Conservation (phyloP, 225 moss, liverwort and hornwort species). For the Straminergon stramineum region DNA sequence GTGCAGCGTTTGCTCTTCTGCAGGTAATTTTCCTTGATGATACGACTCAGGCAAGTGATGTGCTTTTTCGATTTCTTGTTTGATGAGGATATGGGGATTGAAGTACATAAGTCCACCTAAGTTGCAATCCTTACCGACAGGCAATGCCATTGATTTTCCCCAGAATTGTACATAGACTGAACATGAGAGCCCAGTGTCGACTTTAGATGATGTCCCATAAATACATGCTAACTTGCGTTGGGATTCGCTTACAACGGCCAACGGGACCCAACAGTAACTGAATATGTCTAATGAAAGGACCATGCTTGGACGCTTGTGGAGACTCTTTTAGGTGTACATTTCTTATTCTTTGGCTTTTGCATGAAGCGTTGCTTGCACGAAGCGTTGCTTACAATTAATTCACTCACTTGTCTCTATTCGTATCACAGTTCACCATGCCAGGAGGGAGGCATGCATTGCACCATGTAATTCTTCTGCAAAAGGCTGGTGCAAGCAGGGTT, state of each 20-base stretch:
- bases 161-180: not conserved
- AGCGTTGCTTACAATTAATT: not conserved
- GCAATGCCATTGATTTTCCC: not conserved
- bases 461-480: slow-evolving; percentile 75
- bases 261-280: not conserved
- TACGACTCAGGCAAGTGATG: not conserved
- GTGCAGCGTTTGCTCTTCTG: slow-evolving; percentile 90
- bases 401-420: not conserved
- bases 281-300: not conserved
- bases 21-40: slow-evolving; percentile 37
- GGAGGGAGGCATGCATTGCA: slow-evolving; percentile 91
- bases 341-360: not conserved
- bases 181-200: not conserved
- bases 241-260: not conserved
- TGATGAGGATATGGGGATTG: not conserved
- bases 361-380: not conserved
- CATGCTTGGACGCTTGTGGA: not conserved
- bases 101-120: not conserved
- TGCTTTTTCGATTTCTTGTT: not conserved
- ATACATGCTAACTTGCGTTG: not conserved
- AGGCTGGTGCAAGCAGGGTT: slow-evolving; percentile 38
- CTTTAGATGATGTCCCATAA: not conserved
- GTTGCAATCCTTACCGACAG: not conserved
- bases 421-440: slow-evolving; percentile 80
- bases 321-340: not conserved